These are phyloP conservation scores for Panaeolus papilionaceus DNA, from an alignment of 768 basidiomycete species.

Conservation along the genomic window DNA sequence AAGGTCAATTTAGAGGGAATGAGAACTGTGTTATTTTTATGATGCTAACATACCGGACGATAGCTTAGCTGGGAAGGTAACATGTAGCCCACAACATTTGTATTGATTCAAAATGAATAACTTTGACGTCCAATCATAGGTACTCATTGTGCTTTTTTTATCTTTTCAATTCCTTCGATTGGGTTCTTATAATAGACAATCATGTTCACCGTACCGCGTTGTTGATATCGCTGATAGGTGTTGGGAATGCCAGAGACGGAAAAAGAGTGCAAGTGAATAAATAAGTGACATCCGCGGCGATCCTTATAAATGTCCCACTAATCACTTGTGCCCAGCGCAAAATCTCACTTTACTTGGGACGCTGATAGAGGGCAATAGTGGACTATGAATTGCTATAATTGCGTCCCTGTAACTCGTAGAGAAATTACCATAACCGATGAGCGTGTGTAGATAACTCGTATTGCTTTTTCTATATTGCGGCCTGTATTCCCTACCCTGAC, in stretches of 20 bases:
- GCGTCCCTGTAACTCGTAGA: slow-evolving; percentile 11
- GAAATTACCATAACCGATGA: slow-evolving; percentile 5
- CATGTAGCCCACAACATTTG: slow-evolving; percentile 7
- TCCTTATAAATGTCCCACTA: not conserved
- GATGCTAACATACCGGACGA: not conserved
- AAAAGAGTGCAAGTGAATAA: not conserved
- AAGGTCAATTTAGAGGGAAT: slow-evolving; percentile 12
- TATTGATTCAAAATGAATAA: not conserved
- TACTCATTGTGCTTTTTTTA: slow-evolving; percentile 6
- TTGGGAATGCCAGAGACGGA: slow-evolving; percentile 1
- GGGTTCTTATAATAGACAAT: not conserved
- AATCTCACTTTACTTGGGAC: slow-evolving; percentile 1
- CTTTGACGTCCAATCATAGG: not conserved
- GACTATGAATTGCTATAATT: slow-evolving; percentile 12
- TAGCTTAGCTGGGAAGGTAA: slow-evolving; percentile 3
- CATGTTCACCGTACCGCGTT: not conserved
- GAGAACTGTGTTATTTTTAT: slow-evolving; percentile 3
- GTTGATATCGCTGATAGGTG: not conserved
- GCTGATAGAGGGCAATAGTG: not conserved
- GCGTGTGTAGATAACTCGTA: not conserved
- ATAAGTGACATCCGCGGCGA: slow-evolving; percentile 6
- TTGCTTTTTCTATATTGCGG: not conserved
- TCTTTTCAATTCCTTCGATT: not conserved
- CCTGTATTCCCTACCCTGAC: not conserved
- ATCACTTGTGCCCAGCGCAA: slow-evolving; percentile 11